These are phyloP conservation scores for Monilinia laxa DNA, from an alignment of 2,329 filamentous ascomycete species.

Conservation along the genomic window DNA sequence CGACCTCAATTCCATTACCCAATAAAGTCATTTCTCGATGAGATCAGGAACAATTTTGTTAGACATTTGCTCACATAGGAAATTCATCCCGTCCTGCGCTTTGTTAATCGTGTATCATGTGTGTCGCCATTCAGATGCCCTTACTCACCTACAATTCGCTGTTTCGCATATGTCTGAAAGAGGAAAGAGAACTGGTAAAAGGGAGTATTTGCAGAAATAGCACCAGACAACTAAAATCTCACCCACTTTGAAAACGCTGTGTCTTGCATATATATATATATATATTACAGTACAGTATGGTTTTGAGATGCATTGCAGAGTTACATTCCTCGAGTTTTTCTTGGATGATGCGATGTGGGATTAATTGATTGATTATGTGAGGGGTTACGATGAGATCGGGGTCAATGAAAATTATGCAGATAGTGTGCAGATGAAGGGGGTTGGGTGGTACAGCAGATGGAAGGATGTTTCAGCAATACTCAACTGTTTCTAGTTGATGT, in stretches of 20 bases:
- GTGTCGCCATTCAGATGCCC: conserved; percentile 4
- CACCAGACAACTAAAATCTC: conserved; percentile 11
- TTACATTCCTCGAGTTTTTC: conserved; percentile 9
- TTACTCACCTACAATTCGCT: neutral
- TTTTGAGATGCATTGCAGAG: conserved; percentile 19
- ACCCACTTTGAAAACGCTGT: neutral
- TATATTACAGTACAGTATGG: neutral
- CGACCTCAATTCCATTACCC: neutral
- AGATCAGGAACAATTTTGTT: neutral
- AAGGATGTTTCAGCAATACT: conserved; percentile 7
- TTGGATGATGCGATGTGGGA: neutral
- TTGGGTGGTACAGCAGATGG: conserved; percentile 16
- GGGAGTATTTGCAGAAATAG: neutral
- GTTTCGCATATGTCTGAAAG: conserved; percentile 2
- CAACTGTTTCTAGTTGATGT: neutral
- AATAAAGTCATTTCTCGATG: neutral
- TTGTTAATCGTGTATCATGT: conserved; percentile 1
- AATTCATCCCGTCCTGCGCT: conserved; percentile 15
- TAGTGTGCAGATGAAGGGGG: conserved; percentile 12
- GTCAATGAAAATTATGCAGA: conserved; percentile 10
- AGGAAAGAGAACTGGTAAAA: neutral
- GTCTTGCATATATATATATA: neutral
- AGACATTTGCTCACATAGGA: neutral
- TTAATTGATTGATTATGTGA: conserved; percentile 16
- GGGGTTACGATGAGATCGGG: conserved; percentile 12